Percentiles rank a stretch among this genome's conserved stretches.
These are phyloP conservation scores for Fusarium sp. DNA, from an alignment of 2,329 filamentous ascomycete species.

Conservation along the genomic window DNA sequence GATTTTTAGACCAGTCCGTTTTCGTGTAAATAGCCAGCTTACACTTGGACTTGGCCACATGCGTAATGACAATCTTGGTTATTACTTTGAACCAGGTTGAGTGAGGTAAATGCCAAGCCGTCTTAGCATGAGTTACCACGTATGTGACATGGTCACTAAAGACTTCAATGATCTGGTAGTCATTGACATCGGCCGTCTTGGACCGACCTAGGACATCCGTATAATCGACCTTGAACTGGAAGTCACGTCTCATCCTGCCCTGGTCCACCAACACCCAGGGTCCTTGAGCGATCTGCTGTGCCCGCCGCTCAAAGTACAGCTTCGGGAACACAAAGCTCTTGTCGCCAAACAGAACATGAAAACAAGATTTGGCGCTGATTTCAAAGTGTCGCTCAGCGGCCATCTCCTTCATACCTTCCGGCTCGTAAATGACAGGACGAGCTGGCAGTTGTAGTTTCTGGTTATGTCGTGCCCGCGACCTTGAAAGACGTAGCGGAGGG, in stretches of 20 bases:
- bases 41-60: slow-evolving; percentile 90
- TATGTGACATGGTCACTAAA: slow-evolving; percentile 81
- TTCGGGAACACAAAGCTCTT: slow-evolving; percentile 95
- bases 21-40: slow-evolving; percentile 90
- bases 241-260: slow-evolving; percentile 79
- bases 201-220: slow-evolving; percentile 74
- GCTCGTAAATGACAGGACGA: slow-evolving; percentile 85
- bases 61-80: slow-evolving; percentile 93
- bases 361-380: slow-evolving; percentile 92
- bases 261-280: slow-evolving; percentile 83
- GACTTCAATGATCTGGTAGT: slow-evolving; percentile 88
- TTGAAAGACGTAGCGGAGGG: slow-evolving; percentile 54
- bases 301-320: slow-evolving; percentile 85
- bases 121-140: slow-evolving; percentile 72
- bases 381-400: slow-evolving; percentile 87
- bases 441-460: slow-evolving; percentile 86
- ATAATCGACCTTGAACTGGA: slow-evolving; percentile 81
- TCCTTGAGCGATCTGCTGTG: slow-evolving; percentile 84
- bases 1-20: slow-evolving; percentile 85
- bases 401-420: slow-evolving; percentile 81
- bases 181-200: slow-evolving; percentile 74
- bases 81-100: slow-evolving; percentile 83
- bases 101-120: slow-evolving; percentile 87
- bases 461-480: slow-evolving; percentile 56
- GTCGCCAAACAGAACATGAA: slow-evolving; percentile 96